Evolutionary conservation across 2,329 filamentous ascomycete species (phyloP).

Genomic region (Talaromyces sp.): DNA sequence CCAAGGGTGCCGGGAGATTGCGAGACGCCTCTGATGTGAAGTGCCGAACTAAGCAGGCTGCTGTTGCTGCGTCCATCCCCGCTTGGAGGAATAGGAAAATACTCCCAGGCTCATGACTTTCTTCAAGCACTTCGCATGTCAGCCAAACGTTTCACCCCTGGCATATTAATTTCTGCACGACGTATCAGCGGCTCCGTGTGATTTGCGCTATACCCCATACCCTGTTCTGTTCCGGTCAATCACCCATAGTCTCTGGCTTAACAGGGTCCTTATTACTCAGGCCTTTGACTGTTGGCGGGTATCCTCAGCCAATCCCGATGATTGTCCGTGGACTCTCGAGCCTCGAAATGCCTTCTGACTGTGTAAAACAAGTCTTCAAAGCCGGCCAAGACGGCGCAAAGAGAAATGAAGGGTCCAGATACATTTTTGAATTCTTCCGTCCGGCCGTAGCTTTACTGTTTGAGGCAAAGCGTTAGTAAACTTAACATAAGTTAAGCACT

Average conservation of each 20-base stretch:
- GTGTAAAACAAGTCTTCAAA: not conserved
- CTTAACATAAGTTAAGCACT: too few relatives aligned
- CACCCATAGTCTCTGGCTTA: not conserved
- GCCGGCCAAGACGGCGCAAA: not conserved
- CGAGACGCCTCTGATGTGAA: not conserved
- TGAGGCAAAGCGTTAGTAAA: not conserved
- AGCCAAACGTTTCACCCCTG: slow-evolving; percentile 1
- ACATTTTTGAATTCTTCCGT: not conserved
- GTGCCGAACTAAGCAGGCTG: not conserved
- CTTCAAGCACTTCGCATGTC: not conserved
- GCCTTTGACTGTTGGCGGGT: not conserved
- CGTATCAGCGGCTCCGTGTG: not conserved
- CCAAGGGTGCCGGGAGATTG: not conserved
- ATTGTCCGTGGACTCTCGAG: not conserved
- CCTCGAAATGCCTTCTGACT: not conserved
- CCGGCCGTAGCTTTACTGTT: not conserved
- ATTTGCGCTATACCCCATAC: not conserved
- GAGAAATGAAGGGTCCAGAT: not conserved
- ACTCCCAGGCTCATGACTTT: not conserved
- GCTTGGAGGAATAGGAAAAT: slow-evolving; percentile 6
- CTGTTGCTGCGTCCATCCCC: not conserved
- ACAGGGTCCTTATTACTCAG: not conserved
- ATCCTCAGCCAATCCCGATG: not conserved
- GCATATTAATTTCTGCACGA: not conserved
- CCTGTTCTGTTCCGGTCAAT: not conserved